phyloP scores from a whole-genome alignment of 331 rosid genomes.

The Dryas integrifolia region DNA sequence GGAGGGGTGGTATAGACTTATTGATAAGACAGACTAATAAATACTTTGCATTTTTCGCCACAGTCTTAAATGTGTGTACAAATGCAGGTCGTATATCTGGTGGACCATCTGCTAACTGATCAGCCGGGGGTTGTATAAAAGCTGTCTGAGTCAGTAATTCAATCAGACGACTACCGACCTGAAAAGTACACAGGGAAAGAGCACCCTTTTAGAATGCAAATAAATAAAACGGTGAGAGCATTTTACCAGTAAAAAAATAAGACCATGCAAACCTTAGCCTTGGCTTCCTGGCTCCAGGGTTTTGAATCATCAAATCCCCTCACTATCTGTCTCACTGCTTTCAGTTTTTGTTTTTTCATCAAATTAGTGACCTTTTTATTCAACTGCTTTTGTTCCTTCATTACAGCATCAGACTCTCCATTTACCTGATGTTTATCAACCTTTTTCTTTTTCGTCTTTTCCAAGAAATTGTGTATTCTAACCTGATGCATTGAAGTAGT shows the following conservation, averaged over 20 bases:
- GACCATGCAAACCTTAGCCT: slow-evolving; percentile 61
- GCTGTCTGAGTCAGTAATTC: slow-evolving; percentile 83
- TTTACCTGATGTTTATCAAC: slow-evolving; percentile 40
- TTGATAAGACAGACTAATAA: slow-evolving; percentile 24
- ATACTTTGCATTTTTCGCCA: slow-evolving; percentile 46
- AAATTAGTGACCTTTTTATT: slow-evolving; percentile 67
- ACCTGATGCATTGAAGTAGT: slow-evolving; percentile 54
- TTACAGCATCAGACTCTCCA: slow-evolving; percentile 22
- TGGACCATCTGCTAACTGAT: slow-evolving; percentile 56
- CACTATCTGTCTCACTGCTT: slow-evolving; percentile 49
- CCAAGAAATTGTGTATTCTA: slow-evolving; percentile 73
- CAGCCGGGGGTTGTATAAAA: slow-evolving; percentile 77
- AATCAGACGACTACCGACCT: slow-evolving; percentile 91
- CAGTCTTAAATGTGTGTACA: slow-evolving; percentile 55
- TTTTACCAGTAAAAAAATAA: slow-evolving; percentile 21
- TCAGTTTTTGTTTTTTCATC: slow-evolving; percentile 78
- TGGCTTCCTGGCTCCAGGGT: slow-evolving; percentile 66
- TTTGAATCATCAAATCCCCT: slow-evolving; percentile 48
- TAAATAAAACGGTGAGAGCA: slow-evolving; percentile 17
- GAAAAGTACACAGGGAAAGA: slow-evolving; percentile 17
- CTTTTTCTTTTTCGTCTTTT: slow-evolving; percentile 55
- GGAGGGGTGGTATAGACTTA: slow-evolving; percentile 12
- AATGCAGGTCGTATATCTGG: slow-evolving; percentile 91
- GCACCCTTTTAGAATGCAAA: slow-evolving; percentile 19
- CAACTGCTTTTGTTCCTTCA: slow-evolving; percentile 58